Percentiles rank a stretch among this genome's conserved stretches.
phyloP scores from a whole-genome alignment of 768 basidiomycete genomes.

The Xerocomellus dryophilus region DNA sequence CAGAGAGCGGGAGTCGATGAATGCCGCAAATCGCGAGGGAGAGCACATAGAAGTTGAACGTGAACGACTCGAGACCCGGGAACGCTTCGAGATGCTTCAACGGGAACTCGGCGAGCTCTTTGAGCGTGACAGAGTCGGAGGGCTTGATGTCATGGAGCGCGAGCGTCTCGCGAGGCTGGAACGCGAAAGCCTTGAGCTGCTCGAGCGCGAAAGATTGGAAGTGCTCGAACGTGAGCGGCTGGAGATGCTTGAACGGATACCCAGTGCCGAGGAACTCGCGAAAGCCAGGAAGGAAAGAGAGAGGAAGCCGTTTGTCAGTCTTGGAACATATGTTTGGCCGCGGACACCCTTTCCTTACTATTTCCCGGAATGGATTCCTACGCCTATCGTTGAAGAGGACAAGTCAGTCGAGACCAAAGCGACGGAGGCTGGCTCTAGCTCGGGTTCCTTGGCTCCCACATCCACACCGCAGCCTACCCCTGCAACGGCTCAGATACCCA shows the following conservation, averaged over 20 bases:
- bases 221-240: slow-evolving; percentile 31
- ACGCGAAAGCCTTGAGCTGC: slow-evolving; percentile 28
- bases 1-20: slow-evolving; percentile 18
- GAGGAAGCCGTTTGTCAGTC: slow-evolving; percentile 29
- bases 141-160: slow-evolving; percentile 28
- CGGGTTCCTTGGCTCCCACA: slow-evolving; percentile 24
- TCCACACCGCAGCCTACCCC: slow-evolving; percentile 7
- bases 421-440: slow-evolving; percentile 26
- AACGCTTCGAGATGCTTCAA: slow-evolving; percentile 32
- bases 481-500: slow-evolving; percentile 18
- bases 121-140: slow-evolving; percentile 31
- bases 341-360: slow-evolving; percentile 34
- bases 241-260: slow-evolving; percentile 32
- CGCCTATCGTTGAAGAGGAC: slow-evolving; percentile 26
- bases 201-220: slow-evolving; percentile 31
- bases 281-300: slow-evolving; percentile 30
- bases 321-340: slow-evolving; percentile 32
- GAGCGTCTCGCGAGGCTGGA: slow-evolving; percentile 29
- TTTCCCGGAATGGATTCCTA: slow-evolving; percentile 34
- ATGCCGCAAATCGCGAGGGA: slow-evolving; percentile 15
- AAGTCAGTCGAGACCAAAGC: slow-evolving; percentile 18
- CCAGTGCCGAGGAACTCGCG: slow-evolving; percentile 33
- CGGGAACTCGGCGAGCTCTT: slow-evolving; percentile 32
- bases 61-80: slow-evolving; percentile 24
- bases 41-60: slow-evolving; percentile 24